These are phyloP conservation scores for Neurospora sublineolata DNA, from an alignment of 495 filamentous ascomycete genomes.

Conservation along the genomic window DNA sequence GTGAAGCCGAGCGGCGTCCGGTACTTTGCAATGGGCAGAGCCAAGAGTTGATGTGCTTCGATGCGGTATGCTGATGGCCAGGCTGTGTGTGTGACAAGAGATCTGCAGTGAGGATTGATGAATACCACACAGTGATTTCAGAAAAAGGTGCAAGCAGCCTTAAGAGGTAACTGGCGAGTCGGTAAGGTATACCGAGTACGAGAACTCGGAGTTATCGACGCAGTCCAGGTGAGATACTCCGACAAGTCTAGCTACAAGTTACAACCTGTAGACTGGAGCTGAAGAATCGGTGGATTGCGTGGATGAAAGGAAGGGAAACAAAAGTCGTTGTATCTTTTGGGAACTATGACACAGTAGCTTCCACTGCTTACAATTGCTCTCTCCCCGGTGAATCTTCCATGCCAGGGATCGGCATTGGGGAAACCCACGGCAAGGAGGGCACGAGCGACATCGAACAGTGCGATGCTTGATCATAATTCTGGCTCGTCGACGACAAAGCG, in stretches of 20 bases:
- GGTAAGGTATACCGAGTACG: background rate
- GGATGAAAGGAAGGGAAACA: background rate
- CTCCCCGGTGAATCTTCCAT: background rate
- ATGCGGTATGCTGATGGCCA: background rate
- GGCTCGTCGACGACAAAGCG: background rate
- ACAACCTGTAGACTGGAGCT: background rate
- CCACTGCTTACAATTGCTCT: background rate
- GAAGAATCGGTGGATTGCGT: background rate
- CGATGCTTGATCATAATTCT: background rate
- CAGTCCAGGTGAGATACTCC: background rate
- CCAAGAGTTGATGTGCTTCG: background rate
- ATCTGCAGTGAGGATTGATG: background rate
- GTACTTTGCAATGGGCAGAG: background rate
- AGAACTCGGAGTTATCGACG: background rate
- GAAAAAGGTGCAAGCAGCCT: background rate
- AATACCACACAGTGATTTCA: background rate
- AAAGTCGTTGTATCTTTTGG: background rate
- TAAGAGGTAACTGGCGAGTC: background rate
- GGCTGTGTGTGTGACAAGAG: background rate
- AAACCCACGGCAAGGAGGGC: background rate
- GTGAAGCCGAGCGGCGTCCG: background rate
- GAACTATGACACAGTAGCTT: background rate
- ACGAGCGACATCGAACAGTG: background rate
- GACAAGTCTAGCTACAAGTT: background rate
- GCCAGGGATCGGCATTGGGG: background rate